Evolutionary conservation across 129 eudicot species (phyloP).

Genomic region (Flaveria ramosissima): DNA sequence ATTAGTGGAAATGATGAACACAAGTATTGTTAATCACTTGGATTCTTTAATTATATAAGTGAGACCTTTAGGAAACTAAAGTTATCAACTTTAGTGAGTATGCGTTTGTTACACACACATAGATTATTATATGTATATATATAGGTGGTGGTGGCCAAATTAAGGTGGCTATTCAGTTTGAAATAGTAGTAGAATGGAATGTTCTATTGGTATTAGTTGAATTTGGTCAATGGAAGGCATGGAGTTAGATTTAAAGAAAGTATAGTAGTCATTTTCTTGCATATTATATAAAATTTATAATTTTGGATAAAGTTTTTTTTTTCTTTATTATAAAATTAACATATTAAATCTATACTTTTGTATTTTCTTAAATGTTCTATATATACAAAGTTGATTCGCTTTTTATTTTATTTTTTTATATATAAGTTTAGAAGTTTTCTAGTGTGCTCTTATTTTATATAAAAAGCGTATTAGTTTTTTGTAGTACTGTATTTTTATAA

Average conservation of each 20-base stretch:
- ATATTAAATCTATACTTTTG: no score
- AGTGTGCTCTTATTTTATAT: no score
- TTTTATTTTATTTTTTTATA: no score
- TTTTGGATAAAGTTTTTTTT: no score
- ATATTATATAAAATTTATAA: background rate
- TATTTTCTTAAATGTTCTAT: no score
- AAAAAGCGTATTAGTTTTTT: no score
- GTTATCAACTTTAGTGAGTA: slow-evolving; percentile 25
- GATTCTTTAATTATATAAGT: slow-evolving; percentile 26
- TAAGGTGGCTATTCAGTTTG: slow-evolving; percentile 26
- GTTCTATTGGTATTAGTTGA: slow-evolving; percentile 11
- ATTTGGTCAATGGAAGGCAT: slow-evolving; percentile 1
- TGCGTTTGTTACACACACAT: slow-evolving; percentile 19
- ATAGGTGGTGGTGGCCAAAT: slow-evolving; percentile 17
- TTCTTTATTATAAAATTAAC: no score
- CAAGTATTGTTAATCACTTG: slow-evolving; percentile 11
- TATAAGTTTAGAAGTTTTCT: no score
- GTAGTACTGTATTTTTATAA: no score
- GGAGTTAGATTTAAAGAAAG: background rate
- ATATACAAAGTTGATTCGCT: no score
- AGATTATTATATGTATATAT: slow-evolving; percentile 2
- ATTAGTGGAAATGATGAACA: background rate
- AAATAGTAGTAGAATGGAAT: slow-evolving; percentile 21
- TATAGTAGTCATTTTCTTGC: background rate
- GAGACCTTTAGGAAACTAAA: slow-evolving; percentile 22